A percentile compares a stretch with the other conserved stretches of the same genome.
Evolutionary conservation across 257 asterid species (phyloP).

Genomic region (Solanum sitiens): DNA sequence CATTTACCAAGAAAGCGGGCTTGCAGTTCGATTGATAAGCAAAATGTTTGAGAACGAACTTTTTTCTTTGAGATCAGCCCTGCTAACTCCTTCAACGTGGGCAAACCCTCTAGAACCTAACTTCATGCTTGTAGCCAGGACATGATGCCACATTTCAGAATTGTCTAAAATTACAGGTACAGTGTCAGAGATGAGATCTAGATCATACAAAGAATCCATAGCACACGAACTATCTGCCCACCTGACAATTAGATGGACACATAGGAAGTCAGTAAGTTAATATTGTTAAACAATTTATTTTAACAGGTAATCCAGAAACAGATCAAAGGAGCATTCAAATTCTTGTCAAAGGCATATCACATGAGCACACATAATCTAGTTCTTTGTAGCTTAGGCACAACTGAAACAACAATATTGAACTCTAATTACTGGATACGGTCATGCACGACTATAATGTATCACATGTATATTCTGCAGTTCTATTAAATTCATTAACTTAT

Average conservation of each 20-base stretch:
- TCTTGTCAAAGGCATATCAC: not conserved
- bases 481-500: not conserved
- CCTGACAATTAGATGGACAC: constrained; percentile 27
- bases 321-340: not conserved
- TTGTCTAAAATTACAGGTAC: constrained; percentile 86
- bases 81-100: constrained; percentile 67
- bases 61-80: constrained; percentile 52
- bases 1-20: constrained; percentile 78
- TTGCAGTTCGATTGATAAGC: constrained; percentile 92
- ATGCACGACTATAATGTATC: not conserved
- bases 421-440: not conserved
- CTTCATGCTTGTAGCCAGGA: constrained; percentile 84
- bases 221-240: constrained; percentile 71
- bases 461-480: not conserved
- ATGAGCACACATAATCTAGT: not conserved
- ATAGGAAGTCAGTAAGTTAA: not conserved
- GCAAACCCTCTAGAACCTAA: constrained; percentile 83
- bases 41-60: constrained; percentile 48
- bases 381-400: not conserved
- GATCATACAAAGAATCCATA: constrained; percentile 79
- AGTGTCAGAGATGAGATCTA: constrained; percentile 57
- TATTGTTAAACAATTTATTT: not conserved
- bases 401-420: not conserved
- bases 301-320: not conserved
- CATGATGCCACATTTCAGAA: constrained; percentile 77